Evolutionary conservation across 768 basidiomycete species (phyloP).

Genomic region (Saitozyma podzolica): DNA sequence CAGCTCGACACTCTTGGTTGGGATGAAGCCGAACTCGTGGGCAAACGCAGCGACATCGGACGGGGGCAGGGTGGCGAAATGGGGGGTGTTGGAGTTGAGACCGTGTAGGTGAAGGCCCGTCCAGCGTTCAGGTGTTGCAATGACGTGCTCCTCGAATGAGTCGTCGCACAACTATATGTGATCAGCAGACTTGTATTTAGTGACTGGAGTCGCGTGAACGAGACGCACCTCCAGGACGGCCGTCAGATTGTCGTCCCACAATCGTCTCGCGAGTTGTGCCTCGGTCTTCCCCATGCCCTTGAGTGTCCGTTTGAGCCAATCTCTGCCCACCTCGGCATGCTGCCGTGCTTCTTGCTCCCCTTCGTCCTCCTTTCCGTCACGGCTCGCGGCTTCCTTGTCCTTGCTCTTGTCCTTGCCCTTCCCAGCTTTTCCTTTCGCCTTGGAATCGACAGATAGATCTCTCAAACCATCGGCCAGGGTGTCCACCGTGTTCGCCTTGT

Average conservation of each 20-base stretch:
- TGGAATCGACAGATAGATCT: conserved; percentile 3
- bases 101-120: conserved; percentile 94
- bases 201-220: neutral
- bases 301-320: conserved; percentile 76
- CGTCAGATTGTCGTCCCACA: conserved; percentile 84
- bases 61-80: conserved; percentile 72
- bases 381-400: neutral
- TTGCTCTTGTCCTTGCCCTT: conserved; percentile 13
- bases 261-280: conserved; percentile 67
- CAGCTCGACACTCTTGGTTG: conserved; percentile 64
- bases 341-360: conserved; percentile 51
- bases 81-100: conserved; percentile 67
- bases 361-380: conserved; percentile 1
- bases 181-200: neutral
- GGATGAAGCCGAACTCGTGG: conserved; percentile 85
- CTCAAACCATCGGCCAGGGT: conserved; percentile 4
- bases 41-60: conserved; percentile 75
- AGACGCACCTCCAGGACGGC: conserved; percentile 78
- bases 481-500: neutral
- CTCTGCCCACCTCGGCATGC: conserved; percentile 80
- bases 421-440: conserved; percentile 5
- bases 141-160: conserved; percentile 93
- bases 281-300: conserved; percentile 64
- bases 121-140: conserved; percentile 73
- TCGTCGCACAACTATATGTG: conserved; percentile 87